Evolutionary conservation across 495 filamentous ascomycete genomes (phyloP), one percentile per base, ranked within the genome.

Genomic region (Hypoxylon fragiforme): DNA sequence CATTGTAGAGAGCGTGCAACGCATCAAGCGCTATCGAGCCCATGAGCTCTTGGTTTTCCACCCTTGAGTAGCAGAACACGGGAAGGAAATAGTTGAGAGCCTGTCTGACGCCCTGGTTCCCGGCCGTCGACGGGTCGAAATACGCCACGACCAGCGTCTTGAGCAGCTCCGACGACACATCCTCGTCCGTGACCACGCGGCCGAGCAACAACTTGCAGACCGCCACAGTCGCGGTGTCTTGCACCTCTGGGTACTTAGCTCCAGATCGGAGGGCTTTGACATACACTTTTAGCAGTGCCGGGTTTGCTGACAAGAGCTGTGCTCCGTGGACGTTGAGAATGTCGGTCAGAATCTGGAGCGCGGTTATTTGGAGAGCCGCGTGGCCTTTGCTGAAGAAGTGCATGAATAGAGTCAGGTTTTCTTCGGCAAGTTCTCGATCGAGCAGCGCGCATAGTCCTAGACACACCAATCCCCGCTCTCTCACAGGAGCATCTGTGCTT

Each of bases 351-450:
- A 95, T 94, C 40, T 97, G 89, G 26, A 97, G 73, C 0, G 92
- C 89, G 2, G 90, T 94, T 28, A 89, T 86, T 68, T 97, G 91
- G 40, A 98, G 77, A 3, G 85, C 85, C 16, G 91, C 85, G 63
- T 96, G 91, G 11, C 94, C 94, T 73, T 95, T 95, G 71, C 76
- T 87, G 71, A 91, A 96, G 75, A 95, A 97, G 69, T 95, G 92
- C 64, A 96, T 86, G 71, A 99, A 97, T 4, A 97, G 83, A 0
- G 84, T 88, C 39, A 97, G 80, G 65, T 97, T 99, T 60, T 95
- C 90, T 68, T 94, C 87, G 3, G 94, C 95, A 9, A 97, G 81
- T 9, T 87, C 88, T 74, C 90, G 87, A 64, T 96, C 91, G 2
- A 99, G 84, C 9, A 99, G 80, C 55, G 89, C 90, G 70, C 90